Evolutionary conservation across 2,329 filamentous ascomycete species (phyloP).

Genomic region (Alternaria consortialis): DNA sequence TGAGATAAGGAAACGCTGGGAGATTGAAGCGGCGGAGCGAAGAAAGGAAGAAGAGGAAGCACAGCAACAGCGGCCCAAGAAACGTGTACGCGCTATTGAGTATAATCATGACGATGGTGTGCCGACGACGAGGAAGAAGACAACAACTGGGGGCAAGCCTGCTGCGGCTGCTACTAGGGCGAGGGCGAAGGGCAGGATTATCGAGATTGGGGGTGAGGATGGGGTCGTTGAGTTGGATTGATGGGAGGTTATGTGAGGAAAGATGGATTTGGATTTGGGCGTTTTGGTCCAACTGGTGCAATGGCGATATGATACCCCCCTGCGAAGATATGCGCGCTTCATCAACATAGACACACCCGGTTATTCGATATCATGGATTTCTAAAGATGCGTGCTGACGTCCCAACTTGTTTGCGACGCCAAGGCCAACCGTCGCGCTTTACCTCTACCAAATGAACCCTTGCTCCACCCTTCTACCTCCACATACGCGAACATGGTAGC

Average conservation of each 20-base stretch:
- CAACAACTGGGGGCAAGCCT: conserved; percentile 10
- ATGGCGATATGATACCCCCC: conserved; percentile 18
- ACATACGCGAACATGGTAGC: conserved; percentile 1
- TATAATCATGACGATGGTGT: conserved; percentile 18
- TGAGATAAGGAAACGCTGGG: conserved; percentile 58
- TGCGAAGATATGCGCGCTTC: not conserved
- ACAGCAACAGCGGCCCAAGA: conserved; percentile 31
- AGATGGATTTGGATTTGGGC: conserved; percentile 1
- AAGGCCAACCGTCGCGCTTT: conserved; percentile 3
- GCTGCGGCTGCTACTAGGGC: conserved; percentile 4
- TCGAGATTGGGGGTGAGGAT: conserved; percentile 32
- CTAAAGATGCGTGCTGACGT: not conserved
- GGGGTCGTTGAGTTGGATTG: conserved; percentile 40
- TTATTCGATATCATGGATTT: not conserved
- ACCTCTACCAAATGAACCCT: not conserved
- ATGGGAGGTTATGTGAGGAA: not conserved
- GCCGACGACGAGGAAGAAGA: not conserved
- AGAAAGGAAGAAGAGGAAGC: conserved; percentile 21
- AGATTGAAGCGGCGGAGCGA: conserved; percentile 48
- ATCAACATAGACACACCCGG: too few species aligned
- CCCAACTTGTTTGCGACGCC: conserved; percentile 4
- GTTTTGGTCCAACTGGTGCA: not conserved
- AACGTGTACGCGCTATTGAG: conserved; percentile 40
- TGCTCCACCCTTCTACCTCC: not conserved
- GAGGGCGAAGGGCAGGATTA: conserved; percentile 29